Evolutionary conservation across 2,329 filamentous ascomycete genomes (phyloP).

Genomic region (Penicillium sp.): DNA sequence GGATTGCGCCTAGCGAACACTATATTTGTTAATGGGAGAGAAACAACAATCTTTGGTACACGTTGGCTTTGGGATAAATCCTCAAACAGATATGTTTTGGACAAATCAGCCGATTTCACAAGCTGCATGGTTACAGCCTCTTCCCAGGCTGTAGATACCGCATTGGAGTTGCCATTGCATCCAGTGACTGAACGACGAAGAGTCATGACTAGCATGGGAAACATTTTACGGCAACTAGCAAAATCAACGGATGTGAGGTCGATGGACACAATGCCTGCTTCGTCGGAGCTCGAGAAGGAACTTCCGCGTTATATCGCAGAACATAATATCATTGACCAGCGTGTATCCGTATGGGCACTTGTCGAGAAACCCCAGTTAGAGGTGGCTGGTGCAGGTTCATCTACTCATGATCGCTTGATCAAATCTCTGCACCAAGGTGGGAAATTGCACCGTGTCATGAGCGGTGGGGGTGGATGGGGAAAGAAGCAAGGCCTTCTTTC

Average conservation of each 20-base stretch:
- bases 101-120: conserved; percentile 25
- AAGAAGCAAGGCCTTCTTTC: conserved; percentile 40
- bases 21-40: conserved; percentile 36
- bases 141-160: conserved; percentile 12
- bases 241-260: conserved; percentile 25
- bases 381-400: conserved; percentile 4
- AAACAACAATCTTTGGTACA: conserved; percentile 33
- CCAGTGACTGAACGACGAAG: conserved; percentile 32
- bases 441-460: conserved; percentile 37
- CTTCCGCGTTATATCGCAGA: conserved; percentile 35
- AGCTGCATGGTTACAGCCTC: conserved; percentile 25
- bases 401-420: conserved; percentile 19
- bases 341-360: conserved; percentile 37
- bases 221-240: conserved; percentile 36
- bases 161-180: conserved; percentile 27
- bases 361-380: conserved; percentile 25
- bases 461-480: conserved; percentile 40
- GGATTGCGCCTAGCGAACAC: conserved; percentile 37
- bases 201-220: conserved; percentile 37
- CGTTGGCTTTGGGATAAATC: conserved; percentile 26
- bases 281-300: conserved; percentile 35
- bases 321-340: conserved; percentile 30
- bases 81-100: conserved; percentile 18
- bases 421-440: conserved; percentile 27
- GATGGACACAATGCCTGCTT: conserved; percentile 31